phyloP scores from a whole-genome alignment of 352 stramenopile genomes.

The Phytopythium kandeliae region DNA sequence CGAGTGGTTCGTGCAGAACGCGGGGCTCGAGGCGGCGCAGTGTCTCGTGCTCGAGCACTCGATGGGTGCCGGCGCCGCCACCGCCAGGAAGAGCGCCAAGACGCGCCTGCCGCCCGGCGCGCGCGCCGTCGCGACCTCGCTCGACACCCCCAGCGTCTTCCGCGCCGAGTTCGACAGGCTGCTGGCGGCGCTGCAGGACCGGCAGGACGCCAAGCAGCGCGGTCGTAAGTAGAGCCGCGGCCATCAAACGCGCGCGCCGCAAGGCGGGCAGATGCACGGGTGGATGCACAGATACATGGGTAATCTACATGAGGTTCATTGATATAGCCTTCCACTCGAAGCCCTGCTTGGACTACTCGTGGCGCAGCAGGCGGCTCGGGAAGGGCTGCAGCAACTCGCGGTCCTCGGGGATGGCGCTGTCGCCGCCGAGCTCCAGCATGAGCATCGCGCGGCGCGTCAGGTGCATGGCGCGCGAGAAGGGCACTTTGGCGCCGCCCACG shows the following conservation, averaged over 20 bases:
- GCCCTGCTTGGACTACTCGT: too few species aligned
- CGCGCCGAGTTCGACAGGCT: constrained; percentile 69
- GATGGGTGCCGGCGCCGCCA: constrained; percentile 15
- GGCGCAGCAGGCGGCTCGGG: constrained; percentile 11
- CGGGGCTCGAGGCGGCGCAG: constrained; percentile 47
- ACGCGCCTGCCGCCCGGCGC: constrained; percentile 37
- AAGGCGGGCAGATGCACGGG: too few species aligned
- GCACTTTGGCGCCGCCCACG: constrained; percentile 18
- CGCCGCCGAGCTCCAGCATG: constrained; percentile 10
- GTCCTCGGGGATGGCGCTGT: constrained; percentile 16
- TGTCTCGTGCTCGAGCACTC: constrained; percentile 80
- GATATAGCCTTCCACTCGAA: too few species aligned
- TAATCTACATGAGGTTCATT: background rate
- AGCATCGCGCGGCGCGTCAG: constrained; percentile 14
- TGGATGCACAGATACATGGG: too few species aligned
- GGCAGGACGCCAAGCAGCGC: constrained; percentile 7
- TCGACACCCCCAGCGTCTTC: constrained; percentile 61
- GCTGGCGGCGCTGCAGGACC: constrained; percentile 31
- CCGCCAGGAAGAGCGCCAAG: constrained; percentile 30
- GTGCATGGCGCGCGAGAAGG: constrained; percentile 26
- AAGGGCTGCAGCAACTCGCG: constrained; percentile 13
- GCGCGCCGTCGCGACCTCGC: constrained; percentile 41
- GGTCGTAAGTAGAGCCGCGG: constrained; percentile 18
- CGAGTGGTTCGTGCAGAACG: constrained; percentile 86
- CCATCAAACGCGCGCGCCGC: too few species aligned